Base-by-base conservation (phyloP, 768 basidiomycete species). In the Trametes meyenii region DNA sequence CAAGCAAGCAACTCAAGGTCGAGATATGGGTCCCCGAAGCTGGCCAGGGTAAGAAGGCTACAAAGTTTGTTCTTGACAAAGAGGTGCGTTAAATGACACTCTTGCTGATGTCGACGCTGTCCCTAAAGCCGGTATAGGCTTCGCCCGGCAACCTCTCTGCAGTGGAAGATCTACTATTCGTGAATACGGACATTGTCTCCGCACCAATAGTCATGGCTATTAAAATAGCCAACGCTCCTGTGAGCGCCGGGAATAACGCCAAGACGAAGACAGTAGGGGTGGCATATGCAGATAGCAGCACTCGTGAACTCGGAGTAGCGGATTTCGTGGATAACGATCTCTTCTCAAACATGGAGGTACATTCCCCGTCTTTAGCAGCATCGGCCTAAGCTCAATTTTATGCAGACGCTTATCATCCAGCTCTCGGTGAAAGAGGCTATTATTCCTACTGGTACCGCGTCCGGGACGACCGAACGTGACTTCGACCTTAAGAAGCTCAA, bases 361-460 rank as follows among this genome's bases (percentile, higher is more conserved):
- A 44, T 23, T 55, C 21, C 21, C 57, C 4, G 16, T 13, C n/a
- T 10, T 23, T 42, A 6, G 14, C 49, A 8, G 3, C 5, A 19
- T 16, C 24, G 16, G 40, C 38, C 6, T 16, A 33, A 63, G 56
- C 40, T 17, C 33, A 26, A 40, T 24, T 44, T 13, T 35, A 23
- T 13, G 6, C 68, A 98, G 96, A 94, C 94, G 1, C 83, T 98
- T 36, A 78, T 98, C 38, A 98, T 98, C 61, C 97, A 99, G 72
- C 83, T 98, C 2, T 95, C 94, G 0, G 92, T 94, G n/a, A 98
- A 98, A 72, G 97, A 99, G 74, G 94, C 94, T 3, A 82, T 98
- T 55, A 78, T 98, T 43, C 80, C 90, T 1, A 85, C 85, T 0
- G 89, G 89, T n/a, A 89, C 90, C 5, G 76, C 77, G 0, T 81